A percentile compares a stretch with the other conserved stretches of the same genome.
phyloP scores from a whole-genome alignment of 352 stramenopile genomes.

The Pythium pyrilobum region DNA sequence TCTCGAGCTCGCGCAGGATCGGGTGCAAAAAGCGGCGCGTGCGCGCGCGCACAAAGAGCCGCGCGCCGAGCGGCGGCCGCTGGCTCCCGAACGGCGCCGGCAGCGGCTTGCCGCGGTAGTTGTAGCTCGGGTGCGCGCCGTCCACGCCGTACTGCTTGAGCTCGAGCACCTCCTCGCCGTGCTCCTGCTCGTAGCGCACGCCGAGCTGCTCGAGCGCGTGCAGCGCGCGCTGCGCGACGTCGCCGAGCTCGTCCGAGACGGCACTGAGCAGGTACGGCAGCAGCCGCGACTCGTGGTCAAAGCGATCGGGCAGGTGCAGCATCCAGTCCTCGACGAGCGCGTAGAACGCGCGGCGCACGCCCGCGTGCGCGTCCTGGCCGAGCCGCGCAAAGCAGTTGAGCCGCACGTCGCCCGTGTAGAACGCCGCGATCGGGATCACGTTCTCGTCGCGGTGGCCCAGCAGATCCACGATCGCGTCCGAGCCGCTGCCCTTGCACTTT shows the following conservation, averaged over 20 bases:
- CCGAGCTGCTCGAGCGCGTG: constrained; percentile 66
- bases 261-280: constrained; percentile 93
- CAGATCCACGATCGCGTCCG: constrained; percentile 92
- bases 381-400: constrained; percentile 94
- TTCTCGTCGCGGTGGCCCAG: constrained; percentile 95
- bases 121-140: constrained; percentile 78
- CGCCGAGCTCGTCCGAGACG: constrained; percentile 60
- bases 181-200: constrained; percentile 55
- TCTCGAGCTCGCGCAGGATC: constrained; percentile 87
- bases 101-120: constrained; percentile 74
- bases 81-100: constrained; percentile 69
- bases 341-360: constrained; percentile 82
- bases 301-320: constrained; percentile 87
- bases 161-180: constrained; percentile 87
- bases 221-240: constrained; percentile 52
- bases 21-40: constrained; percentile 86
- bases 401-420: constrained; percentile 89
- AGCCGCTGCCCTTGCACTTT: constrained; percentile 92
- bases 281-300: constrained; percentile 92
- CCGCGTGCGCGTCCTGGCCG: constrained; percentile 76
- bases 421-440: constrained; percentile 90
- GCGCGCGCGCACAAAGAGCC: constrained; percentile 89
- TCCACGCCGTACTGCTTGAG: constrained; percentile 94
- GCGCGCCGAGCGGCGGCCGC: constrained; percentile 85
- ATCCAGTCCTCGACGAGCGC: constrained; percentile 90